Evolutionary conservation across 345 rosid genomes (phyloP).

Genomic region (Mangifera indica): DNA sequence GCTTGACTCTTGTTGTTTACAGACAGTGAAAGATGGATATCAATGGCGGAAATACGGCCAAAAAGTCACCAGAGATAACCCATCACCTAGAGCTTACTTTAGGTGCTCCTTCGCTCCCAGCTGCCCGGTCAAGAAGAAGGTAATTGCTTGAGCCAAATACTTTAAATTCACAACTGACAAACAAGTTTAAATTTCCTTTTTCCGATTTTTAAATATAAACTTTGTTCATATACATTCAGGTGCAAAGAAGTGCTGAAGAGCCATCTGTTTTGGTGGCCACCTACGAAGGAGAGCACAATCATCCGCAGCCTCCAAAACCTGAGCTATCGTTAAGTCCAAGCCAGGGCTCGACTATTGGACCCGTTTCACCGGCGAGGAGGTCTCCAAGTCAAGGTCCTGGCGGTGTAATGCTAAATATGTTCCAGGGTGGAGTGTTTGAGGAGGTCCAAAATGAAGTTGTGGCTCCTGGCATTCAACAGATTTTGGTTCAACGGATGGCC

Average conservation of each 20-base stretch:
- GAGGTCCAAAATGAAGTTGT: conserved; percentile 27
- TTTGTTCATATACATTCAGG: conserved; percentile 43
- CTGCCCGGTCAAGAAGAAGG: conserved; percentile 70
- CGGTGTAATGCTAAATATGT: conserved; percentile 34
- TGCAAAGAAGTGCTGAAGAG: conserved; percentile 83
- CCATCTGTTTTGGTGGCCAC: conserved; percentile 68
- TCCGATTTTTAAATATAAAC: neutral
- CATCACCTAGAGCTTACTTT: conserved; percentile 65
- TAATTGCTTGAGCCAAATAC: too few species aligned
- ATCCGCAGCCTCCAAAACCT: conserved; percentile 34
- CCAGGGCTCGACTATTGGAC: conserved; percentile 15
- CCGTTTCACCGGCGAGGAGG: conserved; percentile 18
- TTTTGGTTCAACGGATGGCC: conserved; percentile 74
- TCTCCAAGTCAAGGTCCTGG: conserved; percentile 12
- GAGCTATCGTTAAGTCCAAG: conserved; percentile 32
- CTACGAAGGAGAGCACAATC: conserved; percentile 93
- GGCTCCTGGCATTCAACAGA: conserved; percentile 40
- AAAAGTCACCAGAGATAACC: conserved; percentile 57
- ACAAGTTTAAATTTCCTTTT: too few species aligned
- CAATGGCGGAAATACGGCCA: conserved; percentile 79
- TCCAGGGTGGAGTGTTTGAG: conserved; percentile 19
- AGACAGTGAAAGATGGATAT: conserved; percentile 59
- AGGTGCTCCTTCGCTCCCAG: conserved; percentile 46
- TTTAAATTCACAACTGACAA: too few species aligned
- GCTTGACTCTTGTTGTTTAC: too few species aligned